Base-by-base conservation (phyloP, 495 filamentous ascomycete genomes). In the Pseudevernia furfuracea region DNA sequence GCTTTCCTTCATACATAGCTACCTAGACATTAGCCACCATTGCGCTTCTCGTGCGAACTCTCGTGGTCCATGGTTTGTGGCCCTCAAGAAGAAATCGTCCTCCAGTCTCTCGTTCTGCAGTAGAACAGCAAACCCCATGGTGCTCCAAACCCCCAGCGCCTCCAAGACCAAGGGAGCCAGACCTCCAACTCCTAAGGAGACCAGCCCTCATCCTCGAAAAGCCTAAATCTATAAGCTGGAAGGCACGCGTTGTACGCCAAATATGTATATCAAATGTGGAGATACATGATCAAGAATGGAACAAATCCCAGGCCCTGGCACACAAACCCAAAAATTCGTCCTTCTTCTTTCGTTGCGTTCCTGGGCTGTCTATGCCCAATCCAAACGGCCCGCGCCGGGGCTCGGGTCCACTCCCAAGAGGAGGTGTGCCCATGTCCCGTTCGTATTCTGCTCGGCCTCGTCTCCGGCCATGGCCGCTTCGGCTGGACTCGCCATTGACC, bases 271-370 rank as follows among this genome's bases (percentile, higher is more conserved):
- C 52, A 32, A 37, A 34, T 43, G 32, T 43, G 37, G 19, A 57
- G 52, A 67, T 39, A 60, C 62, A 38, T 58, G 48, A 59, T 87
- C 79, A 98, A 58, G 92, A 96, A 79, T 97, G 94, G 73, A 98
- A 95, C 60, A 98, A 72, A 78, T 98, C 94, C 94, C 94, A 98
- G 32, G 93, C 93, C 70, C 90, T 80, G 59, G 88, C 85, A 71
- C 94, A 98, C 49, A 97, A 76, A 56, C 81, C 78, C 67, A 98
- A 75, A 72, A 98, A 98, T 71, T 98, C 93, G 55, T 96, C 92
- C 74, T 92, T 91, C 85, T 98, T 98, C 74, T 84, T 86, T 63
- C 84, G 79, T 71, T 91, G 84, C n/a, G 84, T 88, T 64, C 91
- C 91, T 7, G 92, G 90, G 57, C 89, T 91, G 67, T 94, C 89